Conservation (phyloP, 805 yeast species). For the Spathaspora girioi region DNA sequence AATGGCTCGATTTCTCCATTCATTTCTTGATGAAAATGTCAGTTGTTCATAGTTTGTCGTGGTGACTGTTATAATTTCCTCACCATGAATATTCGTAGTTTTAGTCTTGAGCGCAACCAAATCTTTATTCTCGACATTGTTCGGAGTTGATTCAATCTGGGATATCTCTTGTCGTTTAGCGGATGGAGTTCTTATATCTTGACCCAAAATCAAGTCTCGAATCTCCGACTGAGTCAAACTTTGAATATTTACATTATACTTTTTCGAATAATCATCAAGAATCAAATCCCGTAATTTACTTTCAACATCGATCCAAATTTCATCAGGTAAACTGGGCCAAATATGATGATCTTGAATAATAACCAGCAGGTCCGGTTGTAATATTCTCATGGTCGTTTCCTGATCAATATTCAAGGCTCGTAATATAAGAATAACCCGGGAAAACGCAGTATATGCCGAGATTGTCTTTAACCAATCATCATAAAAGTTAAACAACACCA, state of each 20-base stretch:
- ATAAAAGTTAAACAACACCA: conserved; percentile 85
- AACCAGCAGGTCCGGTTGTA: conserved; percentile 71
- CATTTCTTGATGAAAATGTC: conserved; percentile 76
- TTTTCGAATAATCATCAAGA: conserved; percentile 76
- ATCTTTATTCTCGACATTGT: conserved; percentile 45
- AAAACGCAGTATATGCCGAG: conserved; percentile 90
- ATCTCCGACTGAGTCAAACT: conserved; percentile 91
- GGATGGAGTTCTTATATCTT: conserved; percentile 88
- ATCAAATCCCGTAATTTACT: conserved; percentile 84
- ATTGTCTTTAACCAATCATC: conserved; percentile 90
- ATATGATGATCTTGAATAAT: conserved; percentile 74
- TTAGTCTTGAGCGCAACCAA: conserved; percentile 76
- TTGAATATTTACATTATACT: conserved; percentile 80
- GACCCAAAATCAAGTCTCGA: conserved; percentile 91
- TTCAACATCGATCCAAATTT: conserved; percentile 91
- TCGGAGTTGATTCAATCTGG: conserved; percentile 54
- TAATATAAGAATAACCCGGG: conserved; percentile 77
- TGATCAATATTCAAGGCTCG: conserved; percentile 77
- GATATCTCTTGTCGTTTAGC: conserved; percentile 80
- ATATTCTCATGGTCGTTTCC: conserved; percentile 70
- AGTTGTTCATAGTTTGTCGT: conserved; percentile 86
- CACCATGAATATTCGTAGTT: conserved; percentile 91
- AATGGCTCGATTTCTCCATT: conserved; percentile 88
- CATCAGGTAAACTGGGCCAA: conserved; percentile 89
- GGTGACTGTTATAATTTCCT: conserved; percentile 90